Evolutionary conservation across 305 asterid genomes (phyloP).

Genomic region (Andrographis paniculata): DNA sequence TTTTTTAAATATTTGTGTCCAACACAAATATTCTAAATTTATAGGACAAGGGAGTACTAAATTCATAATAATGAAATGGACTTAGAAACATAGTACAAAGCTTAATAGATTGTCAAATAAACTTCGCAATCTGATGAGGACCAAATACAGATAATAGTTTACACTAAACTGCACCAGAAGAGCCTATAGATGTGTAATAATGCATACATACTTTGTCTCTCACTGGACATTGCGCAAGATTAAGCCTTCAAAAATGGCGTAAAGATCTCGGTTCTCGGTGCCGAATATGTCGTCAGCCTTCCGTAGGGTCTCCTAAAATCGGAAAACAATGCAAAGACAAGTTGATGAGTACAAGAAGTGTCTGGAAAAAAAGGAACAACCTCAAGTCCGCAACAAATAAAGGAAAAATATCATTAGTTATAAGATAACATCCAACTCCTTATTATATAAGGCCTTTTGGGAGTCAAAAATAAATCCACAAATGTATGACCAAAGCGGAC

Average conservation of each 20-base stretch:
- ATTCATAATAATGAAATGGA: background rate
- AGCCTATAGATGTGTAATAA: background rate
- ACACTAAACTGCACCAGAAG: constrained; percentile 3
- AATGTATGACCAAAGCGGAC: too few relatives aligned
- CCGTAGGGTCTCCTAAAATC: constrained; percentile 57
- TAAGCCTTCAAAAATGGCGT: constrained; percentile 67
- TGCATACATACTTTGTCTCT: background rate
- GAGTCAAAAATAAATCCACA: too few relatives aligned
- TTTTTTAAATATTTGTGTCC: too few relatives aligned
- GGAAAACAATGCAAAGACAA: background rate
- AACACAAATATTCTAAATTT: too few relatives aligned
- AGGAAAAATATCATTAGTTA: too few relatives aligned
- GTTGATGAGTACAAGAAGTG: too few relatives aligned
- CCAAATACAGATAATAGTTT: constrained; percentile 19
- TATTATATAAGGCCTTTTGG: too few relatives aligned
- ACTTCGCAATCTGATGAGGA: constrained; percentile 17
- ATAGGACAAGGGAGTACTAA: too few relatives aligned
- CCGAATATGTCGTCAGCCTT: constrained; percentile 89
- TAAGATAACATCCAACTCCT: too few relatives aligned
- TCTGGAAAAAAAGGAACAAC: too few relatives aligned
- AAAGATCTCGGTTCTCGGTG: constrained; percentile 80
- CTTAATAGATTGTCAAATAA: constrained; percentile 10
- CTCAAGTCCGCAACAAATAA: too few relatives aligned
- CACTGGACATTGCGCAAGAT: constrained; percentile 62
- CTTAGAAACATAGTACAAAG: background rate